Evolutionary conservation across 768 basidiomycete species (phyloP).

Genomic region (Auriscalpium orientale): DNA sequence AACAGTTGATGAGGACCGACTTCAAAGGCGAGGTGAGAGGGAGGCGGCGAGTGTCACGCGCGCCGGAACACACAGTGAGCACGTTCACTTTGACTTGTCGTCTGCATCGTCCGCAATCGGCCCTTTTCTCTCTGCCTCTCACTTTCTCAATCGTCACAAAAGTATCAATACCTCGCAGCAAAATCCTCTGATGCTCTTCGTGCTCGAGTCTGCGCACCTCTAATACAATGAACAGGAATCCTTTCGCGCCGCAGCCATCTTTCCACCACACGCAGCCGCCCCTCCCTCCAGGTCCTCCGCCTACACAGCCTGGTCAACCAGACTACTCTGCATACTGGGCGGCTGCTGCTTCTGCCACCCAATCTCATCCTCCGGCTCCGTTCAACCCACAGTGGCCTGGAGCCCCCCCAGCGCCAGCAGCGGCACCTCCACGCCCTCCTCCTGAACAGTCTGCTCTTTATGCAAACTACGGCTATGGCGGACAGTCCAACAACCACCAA

Average conservation of each 20-base stretch:
- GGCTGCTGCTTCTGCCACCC: conserved; percentile 37
- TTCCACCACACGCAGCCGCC: conserved; percentile 71
- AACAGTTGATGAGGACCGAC: no score
- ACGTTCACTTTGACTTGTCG: no score
- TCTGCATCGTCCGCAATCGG: no score
- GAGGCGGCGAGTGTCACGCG: no score
- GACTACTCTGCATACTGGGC: conserved; percentile 80
- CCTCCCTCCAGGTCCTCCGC: conserved; percentile 73
- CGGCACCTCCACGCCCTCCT: conserved; percentile 49
- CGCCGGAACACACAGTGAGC: no score
- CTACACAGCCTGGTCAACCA: conserved; percentile 55
- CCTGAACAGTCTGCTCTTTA: conserved; percentile 80
- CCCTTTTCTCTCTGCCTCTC: no score
- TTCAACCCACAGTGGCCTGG: conserved; percentile 61
- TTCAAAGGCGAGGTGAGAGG: no score
- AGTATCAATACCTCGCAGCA: no score
- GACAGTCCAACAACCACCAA: conserved; percentile 50
- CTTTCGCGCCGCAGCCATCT: conserved; percentile 62
- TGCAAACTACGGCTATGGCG: conserved; percentile 87
- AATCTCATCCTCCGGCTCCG: conserved; percentile 40
- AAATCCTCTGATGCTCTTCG: no score
- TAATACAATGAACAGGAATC: conserved; percentile 72
- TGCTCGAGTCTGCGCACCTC: conserved; percentile 9
- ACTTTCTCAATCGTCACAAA: no score
- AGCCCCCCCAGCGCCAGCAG: conserved; percentile 38